phyloP scores from a whole-genome alignment of 768 basidiomycete genomes.

The Gyrodon lividus region DNA sequence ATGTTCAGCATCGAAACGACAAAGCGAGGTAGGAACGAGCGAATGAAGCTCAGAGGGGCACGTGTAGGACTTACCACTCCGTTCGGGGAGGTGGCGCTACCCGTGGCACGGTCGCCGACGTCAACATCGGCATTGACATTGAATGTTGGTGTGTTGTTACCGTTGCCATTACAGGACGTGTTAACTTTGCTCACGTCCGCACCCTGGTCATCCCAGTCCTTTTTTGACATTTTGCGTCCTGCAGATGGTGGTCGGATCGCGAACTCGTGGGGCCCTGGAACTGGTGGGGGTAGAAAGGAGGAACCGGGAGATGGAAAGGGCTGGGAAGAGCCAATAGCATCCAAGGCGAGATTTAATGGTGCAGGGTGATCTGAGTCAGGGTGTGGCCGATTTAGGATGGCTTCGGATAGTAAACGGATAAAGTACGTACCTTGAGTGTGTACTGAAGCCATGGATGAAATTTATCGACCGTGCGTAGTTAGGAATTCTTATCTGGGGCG shows the following conservation, averaged over 20 bases:
- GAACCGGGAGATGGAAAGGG: slow-evolving; percentile 66
- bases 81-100: slow-evolving; percentile 12
- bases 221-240: slow-evolving; percentile 24
- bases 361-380: slow-evolving; percentile 1
- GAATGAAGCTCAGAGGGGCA: slow-evolving; percentile 19
- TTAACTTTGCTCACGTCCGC: background rate
- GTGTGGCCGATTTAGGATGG: background rate
- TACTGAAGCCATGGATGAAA: slow-evolving; percentile 1
- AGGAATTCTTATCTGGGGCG: background rate
- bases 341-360: slow-evolving; percentile 23
- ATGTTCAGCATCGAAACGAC: slow-evolving; percentile 31
- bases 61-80: slow-evolving; percentile 31
- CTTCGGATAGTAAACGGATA: background rate
- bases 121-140: background rate
- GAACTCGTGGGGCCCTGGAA: slow-evolving; percentile 67
- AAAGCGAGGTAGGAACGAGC: slow-evolving; percentile 26
- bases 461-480: background rate
- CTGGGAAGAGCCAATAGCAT: slow-evolving; percentile 41
- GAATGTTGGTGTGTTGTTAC: slow-evolving; percentile 2
- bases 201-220: slow-evolving; percentile 17
- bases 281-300: slow-evolving; percentile 66
- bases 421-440: slow-evolving; percentile 6
- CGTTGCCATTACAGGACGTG: background rate
- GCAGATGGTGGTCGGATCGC: slow-evolving; percentile 46
- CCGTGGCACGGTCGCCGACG: slow-evolving; percentile 1